Conservation (phyloP, 257 asterid genomes). For the Solanum sparsipilum region DNA sequence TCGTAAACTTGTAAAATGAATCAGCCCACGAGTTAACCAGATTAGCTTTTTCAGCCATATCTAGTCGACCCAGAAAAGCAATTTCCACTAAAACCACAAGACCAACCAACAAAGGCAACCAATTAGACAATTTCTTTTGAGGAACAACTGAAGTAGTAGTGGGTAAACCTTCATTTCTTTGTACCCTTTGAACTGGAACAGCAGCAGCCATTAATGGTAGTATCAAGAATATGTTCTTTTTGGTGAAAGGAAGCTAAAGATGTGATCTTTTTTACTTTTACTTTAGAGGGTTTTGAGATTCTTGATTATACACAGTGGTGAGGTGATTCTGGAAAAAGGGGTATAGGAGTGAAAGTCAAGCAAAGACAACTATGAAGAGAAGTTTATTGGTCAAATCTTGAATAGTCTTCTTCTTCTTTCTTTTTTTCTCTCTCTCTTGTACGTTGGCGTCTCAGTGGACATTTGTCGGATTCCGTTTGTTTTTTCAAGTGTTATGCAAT, state of each 20-base stretch:
- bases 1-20: slow-evolving; percentile 64
- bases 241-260: neutral
- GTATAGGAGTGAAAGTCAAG: neutral
- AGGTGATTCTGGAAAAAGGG: neutral
- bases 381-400: neutral
- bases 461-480: neutral
- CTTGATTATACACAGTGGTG: neutral
- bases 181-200: slow-evolving; percentile 18
- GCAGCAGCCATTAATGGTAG: slow-evolving; percentile 7
- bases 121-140: slow-evolving; percentile 54
- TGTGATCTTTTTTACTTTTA: neutral
- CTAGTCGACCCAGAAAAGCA: slow-evolving; percentile 68
- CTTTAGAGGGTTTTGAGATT: neutral
- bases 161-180: slow-evolving; percentile 10
- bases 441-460: neutral
- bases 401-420: neutral
- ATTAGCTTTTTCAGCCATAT: slow-evolving; percentile 71
- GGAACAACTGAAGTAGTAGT: neutral
- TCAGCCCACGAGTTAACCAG: slow-evolving; percentile 88
- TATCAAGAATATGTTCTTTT: neutral
- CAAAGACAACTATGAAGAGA: neutral
- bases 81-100: slow-evolving; percentile 80
- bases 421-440: neutral
- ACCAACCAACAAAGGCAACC: slow-evolving; percentile 52
- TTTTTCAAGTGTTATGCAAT: neutral